Percentiles rank a stretch among this genome's conserved stretches.
phyloP scores from a whole-genome alignment of 2,329 filamentous ascomycete genomes.

The Cordyceps militaris region DNA sequence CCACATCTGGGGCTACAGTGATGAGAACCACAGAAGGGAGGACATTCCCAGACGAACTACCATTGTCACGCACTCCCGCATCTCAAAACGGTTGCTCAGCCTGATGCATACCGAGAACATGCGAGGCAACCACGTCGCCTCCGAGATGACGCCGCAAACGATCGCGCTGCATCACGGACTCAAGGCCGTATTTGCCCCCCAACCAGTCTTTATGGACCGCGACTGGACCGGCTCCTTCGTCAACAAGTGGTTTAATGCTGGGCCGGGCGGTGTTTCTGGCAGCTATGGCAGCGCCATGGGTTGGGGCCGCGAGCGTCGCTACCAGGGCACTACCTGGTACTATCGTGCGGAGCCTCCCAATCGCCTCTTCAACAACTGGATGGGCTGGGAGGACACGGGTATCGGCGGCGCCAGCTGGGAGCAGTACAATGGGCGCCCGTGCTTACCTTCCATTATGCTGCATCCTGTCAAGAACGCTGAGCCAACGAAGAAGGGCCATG shows the following conservation, averaged over 20 bases:
- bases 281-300: conserved; percentile 50
- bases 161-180: conserved; percentile 69
- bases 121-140: conserved; percentile 66
- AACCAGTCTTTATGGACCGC: conserved; percentile 73
- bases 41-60: conserved; percentile 65
- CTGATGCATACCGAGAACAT: conserved; percentile 73
- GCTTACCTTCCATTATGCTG: conserved; percentile 51
- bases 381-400: conserved; percentile 50
- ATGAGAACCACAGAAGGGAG: conserved; percentile 39
- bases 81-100: conserved; percentile 64
- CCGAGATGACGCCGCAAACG: conserved; percentile 72
- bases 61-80: conserved; percentile 69
- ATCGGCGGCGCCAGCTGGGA: conserved; percentile 53
- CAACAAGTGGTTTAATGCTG: conserved; percentile 54
- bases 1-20: conserved; percentile 60
- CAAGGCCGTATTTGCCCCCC: conserved; percentile 71
- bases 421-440: conserved; percentile 46
- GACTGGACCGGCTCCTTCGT: conserved; percentile 54
- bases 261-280: conserved; percentile 46
- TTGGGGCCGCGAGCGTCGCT: conserved; percentile 51
- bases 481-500: conserved; percentile 39
- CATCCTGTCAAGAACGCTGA: conserved; percentile 54
- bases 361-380: conserved; percentile 55
- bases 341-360: conserved; percentile 51
- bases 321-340: conserved; percentile 55